Conservation (phyloP, 2,329 filamentous ascomycete species). For the Fusarium pseudocircinatum region DNA sequence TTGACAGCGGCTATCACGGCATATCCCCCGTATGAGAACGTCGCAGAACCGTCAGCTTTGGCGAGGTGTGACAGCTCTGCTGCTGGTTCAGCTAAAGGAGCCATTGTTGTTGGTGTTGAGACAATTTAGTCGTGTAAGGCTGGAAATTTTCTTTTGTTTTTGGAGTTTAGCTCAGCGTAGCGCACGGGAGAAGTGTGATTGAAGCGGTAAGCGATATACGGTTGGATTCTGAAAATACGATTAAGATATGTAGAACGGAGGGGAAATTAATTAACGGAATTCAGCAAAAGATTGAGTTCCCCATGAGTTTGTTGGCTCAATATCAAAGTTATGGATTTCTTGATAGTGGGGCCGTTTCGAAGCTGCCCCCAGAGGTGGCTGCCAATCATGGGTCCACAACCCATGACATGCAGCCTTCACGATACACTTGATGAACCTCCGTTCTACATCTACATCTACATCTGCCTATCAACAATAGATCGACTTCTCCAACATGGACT, state of each 20-base stretch:
- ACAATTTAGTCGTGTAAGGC: conserved; percentile 2
- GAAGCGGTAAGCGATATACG: background rate
- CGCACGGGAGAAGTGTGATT: background rate
- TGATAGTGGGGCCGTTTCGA: conserved; percentile 15
- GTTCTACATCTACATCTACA: conserved; percentile 14
- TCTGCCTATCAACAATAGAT: conserved; percentile 2
- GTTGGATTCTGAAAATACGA: background rate
- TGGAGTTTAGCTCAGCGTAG: conserved; percentile 15
- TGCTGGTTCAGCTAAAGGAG: conserved; percentile 57
- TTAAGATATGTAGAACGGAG: background rate
- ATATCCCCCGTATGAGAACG: conserved; percentile 79
- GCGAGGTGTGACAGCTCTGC: conserved; percentile 68
- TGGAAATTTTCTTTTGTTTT: conserved; percentile 28
- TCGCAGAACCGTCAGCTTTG: conserved; percentile 82
- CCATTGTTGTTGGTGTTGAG: conserved; percentile 51
- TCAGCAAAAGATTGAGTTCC: background rate
- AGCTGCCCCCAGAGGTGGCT: conserved; percentile 12
- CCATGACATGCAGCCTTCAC: conserved; percentile 22
- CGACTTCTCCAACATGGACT: conserved; percentile 39
- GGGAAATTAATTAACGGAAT: background rate
- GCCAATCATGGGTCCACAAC: conserved; percentile 24
- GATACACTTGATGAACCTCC: background rate
- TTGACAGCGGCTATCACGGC: conserved; percentile 88
- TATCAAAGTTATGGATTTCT: conserved; percentile 1
- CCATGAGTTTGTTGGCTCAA: conserved; percentile 1